These are phyloP conservation scores for Sisymbrium irio DNA, from an alignment of 345 rosid genomes.

Conservation along the genomic window DNA sequence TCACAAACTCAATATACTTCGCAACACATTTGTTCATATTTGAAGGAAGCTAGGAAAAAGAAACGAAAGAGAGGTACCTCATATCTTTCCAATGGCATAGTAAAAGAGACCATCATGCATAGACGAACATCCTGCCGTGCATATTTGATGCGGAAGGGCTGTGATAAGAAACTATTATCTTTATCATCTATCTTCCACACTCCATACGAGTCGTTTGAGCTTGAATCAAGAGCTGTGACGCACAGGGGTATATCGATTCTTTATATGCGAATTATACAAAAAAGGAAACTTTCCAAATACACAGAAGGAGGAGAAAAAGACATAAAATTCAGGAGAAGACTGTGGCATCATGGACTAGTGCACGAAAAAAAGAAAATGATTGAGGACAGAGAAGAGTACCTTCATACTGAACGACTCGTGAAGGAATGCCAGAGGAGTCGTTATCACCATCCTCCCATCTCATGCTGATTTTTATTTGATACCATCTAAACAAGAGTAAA, in stretches of 20 bases:
- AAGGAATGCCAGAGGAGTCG: slow-evolving; percentile 56
- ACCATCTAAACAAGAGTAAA: slow-evolving; percentile 61
- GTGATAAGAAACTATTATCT: slow-evolving; percentile 86
- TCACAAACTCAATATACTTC: background rate
- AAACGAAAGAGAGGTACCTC: slow-evolving; percentile 47
- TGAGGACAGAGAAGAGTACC: slow-evolving; percentile 42
- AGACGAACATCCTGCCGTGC: slow-evolving; percentile 90
- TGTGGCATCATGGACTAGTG: background rate
- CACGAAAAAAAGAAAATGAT: background rate
- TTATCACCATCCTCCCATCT: slow-evolving; percentile 73
- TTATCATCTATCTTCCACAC: slow-evolving; percentile 89
- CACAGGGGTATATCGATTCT: slow-evolving; percentile 22
- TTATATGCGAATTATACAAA: background rate
- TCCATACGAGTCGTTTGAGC: slow-evolving; percentile 58
- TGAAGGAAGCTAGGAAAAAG: background rate
- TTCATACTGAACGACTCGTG: slow-evolving; percentile 95
- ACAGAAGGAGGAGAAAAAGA: background rate
- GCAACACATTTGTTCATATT: background rate
- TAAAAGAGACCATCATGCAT: slow-evolving; percentile 75
- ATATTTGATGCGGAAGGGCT: slow-evolving; percentile 86
- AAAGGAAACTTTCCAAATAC: background rate
- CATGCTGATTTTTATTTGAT: slow-evolving; percentile 81
- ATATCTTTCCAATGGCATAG: slow-evolving; percentile 53
- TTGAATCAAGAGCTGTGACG: slow-evolving; percentile 66
- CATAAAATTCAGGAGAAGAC: background rate